Conservation (phyloP, 2,329 filamentous ascomycete genomes). For the Penicillium sp. region DNA sequence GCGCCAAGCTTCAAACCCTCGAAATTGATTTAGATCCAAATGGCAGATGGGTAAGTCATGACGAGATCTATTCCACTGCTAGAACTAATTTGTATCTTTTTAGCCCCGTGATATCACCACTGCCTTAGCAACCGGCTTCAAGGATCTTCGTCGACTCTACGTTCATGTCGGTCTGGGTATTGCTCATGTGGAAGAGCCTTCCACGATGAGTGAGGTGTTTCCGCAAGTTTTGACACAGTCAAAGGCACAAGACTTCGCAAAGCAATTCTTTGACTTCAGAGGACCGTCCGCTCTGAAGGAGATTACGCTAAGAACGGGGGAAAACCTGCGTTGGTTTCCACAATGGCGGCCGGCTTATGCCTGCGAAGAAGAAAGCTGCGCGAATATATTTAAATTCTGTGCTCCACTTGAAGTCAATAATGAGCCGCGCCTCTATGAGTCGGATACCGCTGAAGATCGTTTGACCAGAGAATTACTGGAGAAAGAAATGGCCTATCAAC, state of each 20-base stretch:
- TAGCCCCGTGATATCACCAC: constrained; percentile 4
- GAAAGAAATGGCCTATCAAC: too few relatives aligned
- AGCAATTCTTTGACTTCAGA: constrained; percentile 6
- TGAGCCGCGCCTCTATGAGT: neutral
- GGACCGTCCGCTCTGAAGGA: neutral
- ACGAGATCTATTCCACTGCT: neutral
- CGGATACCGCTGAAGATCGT: too few relatives aligned
- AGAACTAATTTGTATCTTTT: neutral
- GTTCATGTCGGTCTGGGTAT: constrained; percentile 11
- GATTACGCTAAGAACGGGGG: constrained; percentile 8
- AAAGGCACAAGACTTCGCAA: constrained; percentile 6
- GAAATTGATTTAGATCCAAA: constrained; percentile 11
- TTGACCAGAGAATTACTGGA: too few relatives aligned
- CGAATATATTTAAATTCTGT: neutral
- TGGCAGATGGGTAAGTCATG: constrained; percentile 11
- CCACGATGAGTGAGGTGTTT: neutral
- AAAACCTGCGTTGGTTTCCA: constrained; percentile 8
- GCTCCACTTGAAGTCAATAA: neutral
- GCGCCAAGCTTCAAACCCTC: constrained; percentile 5
- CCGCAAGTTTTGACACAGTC: constrained; percentile 3
- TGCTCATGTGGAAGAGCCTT: neutral
- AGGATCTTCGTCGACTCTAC: constrained; percentile 1
- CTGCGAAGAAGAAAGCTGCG: neutral
- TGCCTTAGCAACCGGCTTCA: constrained; percentile 8
- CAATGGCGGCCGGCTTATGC: constrained; percentile 1